Base-by-base conservation (phyloP, 2,329 filamentous ascomycete genomes). In the Exserohilum turcica region DNA sequence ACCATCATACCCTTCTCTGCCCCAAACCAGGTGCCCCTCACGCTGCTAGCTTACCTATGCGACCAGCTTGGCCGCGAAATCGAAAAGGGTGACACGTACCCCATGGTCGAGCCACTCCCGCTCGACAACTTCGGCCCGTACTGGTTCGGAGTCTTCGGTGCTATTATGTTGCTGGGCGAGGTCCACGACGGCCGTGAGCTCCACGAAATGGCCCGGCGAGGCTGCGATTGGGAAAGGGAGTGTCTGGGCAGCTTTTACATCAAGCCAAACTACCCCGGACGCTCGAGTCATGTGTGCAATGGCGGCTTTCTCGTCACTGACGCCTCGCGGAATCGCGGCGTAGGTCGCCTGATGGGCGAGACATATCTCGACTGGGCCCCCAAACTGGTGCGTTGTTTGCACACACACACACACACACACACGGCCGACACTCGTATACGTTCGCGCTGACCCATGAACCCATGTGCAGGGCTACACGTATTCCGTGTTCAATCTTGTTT, bases 191-290 rank as follows among this genome's bases (percentile, higher is more conserved):
- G 85, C 45, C 82, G 81, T 51, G 85, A 78, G 48, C 65, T 81
- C 28, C 70, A 74, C 36, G 69, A 76, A 13, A 79, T 80, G 77
- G 77, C 78, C 46, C 67, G 71, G 19, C 63, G 70, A 4, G 76
- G 76, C 43, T 71, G 69, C 60, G 89, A 93, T 74, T 96, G 92
- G 91, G 84, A 86, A 60, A 87, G 86, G 68, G 82, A 89, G 66
- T 96, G 91, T 66, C 79, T 96, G 37, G 92, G 92, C 52, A 95
- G 90, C 77, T 96, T 96, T 77, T 95, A 94, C 77, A 90, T 96
- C 80, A 92, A 94, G 78, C 91, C 92, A 42, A 96, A 96, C 75
- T 96, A 96, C 73, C 91, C 92, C 0, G 92, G 92, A 42, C 84
- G 92, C 53, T 94, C 90, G 77, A 94, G 89, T 74, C 92, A 96